phyloP scores from a whole-genome alignment of 345 rosid genomes.

The Populus euphratica region DNA sequence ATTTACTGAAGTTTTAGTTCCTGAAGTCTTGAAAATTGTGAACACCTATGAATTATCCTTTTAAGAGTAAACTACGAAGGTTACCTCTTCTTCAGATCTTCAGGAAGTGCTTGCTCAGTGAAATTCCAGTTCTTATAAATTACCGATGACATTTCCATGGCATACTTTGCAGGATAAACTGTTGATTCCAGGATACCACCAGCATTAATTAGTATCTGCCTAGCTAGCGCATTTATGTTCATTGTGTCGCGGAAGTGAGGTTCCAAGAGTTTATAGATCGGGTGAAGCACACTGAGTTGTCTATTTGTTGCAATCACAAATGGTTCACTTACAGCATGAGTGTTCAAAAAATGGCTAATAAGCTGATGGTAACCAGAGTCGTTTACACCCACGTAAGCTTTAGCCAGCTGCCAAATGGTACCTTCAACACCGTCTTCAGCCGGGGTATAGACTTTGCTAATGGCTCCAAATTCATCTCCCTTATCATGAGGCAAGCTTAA shows the following conservation, averaged over 20 bases:
- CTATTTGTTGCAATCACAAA: conserved; percentile 40
- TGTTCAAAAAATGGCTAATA: conserved; percentile 71
- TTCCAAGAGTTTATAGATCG: conserved; percentile 36
- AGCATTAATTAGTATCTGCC: conserved; percentile 35
- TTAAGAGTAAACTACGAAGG: no score
- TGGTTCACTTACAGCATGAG: conserved; percentile 39
- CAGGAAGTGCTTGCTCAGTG: conserved; percentile 36
- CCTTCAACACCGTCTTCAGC: conserved; percentile 53
- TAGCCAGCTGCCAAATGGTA: conserved; percentile 77
- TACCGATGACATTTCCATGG: conserved; percentile 34
- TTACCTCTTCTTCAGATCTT: conserved; percentile 36
- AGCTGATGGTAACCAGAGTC: conserved; percentile 87
- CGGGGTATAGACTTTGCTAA: conserved; percentile 62
- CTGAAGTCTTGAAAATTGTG: no score
- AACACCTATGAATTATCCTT: background rate
- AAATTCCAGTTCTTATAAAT: conserved; percentile 38
- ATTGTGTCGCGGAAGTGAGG: conserved; percentile 41
- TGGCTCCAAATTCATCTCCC: conserved; percentile 55
- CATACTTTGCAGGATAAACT: conserved; percentile 34
- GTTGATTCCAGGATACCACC: conserved; percentile 33
- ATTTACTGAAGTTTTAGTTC: no score
- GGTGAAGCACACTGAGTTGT: conserved; percentile 38
- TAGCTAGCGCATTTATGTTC: conserved; percentile 30
- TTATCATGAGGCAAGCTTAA: conserved; percentile 66
- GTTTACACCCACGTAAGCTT: conserved; percentile 73